Base-by-base conservation (phyloP, 768 basidiomycete genomes). In the Auriscalpium vulgare region DNA sequence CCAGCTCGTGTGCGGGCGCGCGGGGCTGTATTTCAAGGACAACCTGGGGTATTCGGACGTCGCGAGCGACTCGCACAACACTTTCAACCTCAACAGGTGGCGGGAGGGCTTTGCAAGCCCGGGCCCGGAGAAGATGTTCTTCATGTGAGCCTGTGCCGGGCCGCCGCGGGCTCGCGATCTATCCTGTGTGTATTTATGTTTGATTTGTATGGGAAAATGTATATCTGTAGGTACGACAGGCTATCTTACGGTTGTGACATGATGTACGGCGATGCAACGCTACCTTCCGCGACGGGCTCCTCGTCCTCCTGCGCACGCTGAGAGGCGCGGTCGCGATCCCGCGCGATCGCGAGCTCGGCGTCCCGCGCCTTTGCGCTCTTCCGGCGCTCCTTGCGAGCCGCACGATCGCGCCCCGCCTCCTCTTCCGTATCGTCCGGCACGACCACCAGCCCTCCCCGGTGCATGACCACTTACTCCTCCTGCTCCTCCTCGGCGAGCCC, bases 401-500 rank as follows among this genome's bases (percentile, higher is more conserved):
- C 67, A n/a, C 66, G 65, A 51, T 71, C 70, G 10, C 69, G 59
- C n/a, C 72, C 69, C 14, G 65, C 66, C 37, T 75, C 75, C 49
- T 75, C 66, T 47, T 69, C 66, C 35, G 67, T 65, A 9, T 72
- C 70, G 14, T 74, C 66, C 6, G 71, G 45, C 14, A 65, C 64
- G 6, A 40, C 59, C 11, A 65, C 63, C 10, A 29, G 29, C 29
- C 29, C 29, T 29, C 43, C 58, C 14, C 70, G 71, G 10, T 67
- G 70, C 46, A 65, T 60, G 8, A 68, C 66, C 13, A 67, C 75
- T 8, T 62, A 45, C 59, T 84, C 84, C 54, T 80, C 83, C 38
- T n/a, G n/a, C n/a, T 84, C 81, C 29, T 76, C 74, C 56, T 80
- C 81, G 5, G 78, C 82, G 10, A 80, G 64, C 0, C 76, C 82